Conservation (phyloP, 1,284 basidiomycete genomes). For the Fomitopsis betulina region DNA sequence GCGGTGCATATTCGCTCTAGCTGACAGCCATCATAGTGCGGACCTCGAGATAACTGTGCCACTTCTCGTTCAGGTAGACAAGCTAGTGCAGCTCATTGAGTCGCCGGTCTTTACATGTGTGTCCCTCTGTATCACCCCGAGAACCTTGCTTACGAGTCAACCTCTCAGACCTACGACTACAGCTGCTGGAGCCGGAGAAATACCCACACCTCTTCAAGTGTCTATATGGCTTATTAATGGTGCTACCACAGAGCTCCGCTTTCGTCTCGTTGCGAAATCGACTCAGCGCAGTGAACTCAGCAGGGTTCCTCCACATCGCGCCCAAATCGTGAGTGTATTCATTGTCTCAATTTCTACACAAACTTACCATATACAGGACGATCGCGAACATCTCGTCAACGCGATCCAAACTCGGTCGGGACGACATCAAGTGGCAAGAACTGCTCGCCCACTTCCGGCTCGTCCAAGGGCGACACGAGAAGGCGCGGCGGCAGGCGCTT, state of each 20-base stretch:
- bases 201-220: slow-evolving; percentile 98
- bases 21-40: slow-evolving; percentile 51
- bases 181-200: slow-evolving; percentile 95
- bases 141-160: neutral
- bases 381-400: slow-evolving; percentile 37
- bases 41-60: slow-evolving; percentile 95
- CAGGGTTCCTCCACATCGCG: slow-evolving; percentile 87
- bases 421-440: slow-evolving; percentile 94
- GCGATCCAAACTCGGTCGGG: slow-evolving; percentile 75
- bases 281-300: slow-evolving; percentile 90
- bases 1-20: neutral
- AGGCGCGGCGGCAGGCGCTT: slow-evolving; percentile 67
- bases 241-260: slow-evolving; percentile 94
- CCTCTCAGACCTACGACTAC: slow-evolving; percentile 84
- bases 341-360: neutral
- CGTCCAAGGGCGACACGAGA: slow-evolving; percentile 84
- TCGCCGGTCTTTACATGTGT: slow-evolving; percentile 97
- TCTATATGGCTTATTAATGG: slow-evolving; percentile 95
- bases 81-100: slow-evolving; percentile 97
- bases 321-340: slow-evolving; percentile 59
- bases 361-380: slow-evolving; percentile 16
- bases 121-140: neutral
- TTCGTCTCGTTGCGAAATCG: slow-evolving; percentile 95
- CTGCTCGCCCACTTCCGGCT: slow-evolving; percentile 82
- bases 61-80: slow-evolving; percentile 95